Base-by-base conservation (phyloP, 768 basidiomycete species). In the Suillus occidentalis region DNA sequence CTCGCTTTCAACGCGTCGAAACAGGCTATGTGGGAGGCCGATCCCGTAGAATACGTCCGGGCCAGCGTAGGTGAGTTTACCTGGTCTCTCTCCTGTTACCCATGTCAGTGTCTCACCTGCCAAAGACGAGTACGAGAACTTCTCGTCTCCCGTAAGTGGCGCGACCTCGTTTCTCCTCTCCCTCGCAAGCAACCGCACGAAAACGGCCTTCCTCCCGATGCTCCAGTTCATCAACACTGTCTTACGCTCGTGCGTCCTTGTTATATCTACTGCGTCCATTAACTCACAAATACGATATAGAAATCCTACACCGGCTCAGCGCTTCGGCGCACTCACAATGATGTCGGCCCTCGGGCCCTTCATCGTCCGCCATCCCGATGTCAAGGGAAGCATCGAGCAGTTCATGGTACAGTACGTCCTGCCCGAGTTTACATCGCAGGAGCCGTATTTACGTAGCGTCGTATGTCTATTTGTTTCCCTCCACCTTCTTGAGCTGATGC, bases 281-380 rank as follows among this genome's bases (percentile, higher is more conserved):
- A 28, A 28, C 28, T 28, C 62, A 68, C 55, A 25, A 6, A 25
- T 8, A 12, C 61, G 4, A 31, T 49, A 73, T 65, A 84, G 83
- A n/a, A 78, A 79, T 55, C 81, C 87, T 3, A 65, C 85, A 2
- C 75, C 91, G 6, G 77, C 85, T 28, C 89, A 95, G 67, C 86
- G 88, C 55, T 96, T 91, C 70, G 95, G 94, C 55, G 95, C 91
- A 2, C 81, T 97, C 43, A 50, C 49, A 6, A 50, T 50, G 49
- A 50, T 50, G 49, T 50, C 49, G 14, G 49, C 25, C 22, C 49
- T 96, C 4, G 89, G 88, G 0, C 85, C 87, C 0, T 89, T 90
- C 79, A 90, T 95, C 69, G 90, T 94, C 87, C 86, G 87, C 61
- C 92, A 94, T 72, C 91, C 92, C 10, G 88, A 91, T 40, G 89